These are phyloP conservation scores for Herpetomonas samuelpessoai DNA, from an alignment of 208 protist genomes.

Conservation along the genomic window DNA sequence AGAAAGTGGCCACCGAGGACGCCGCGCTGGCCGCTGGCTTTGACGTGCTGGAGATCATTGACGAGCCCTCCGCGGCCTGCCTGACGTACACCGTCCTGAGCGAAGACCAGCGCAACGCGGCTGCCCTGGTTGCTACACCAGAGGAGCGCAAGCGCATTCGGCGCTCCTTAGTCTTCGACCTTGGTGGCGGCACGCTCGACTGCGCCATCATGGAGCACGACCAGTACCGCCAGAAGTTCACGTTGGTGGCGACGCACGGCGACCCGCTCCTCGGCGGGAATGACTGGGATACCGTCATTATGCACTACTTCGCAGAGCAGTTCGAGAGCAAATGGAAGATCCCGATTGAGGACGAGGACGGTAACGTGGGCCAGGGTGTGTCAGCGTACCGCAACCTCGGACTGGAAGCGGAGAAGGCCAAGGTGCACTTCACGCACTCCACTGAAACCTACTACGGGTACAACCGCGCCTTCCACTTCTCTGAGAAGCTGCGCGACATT, in stretches of 20 bases:
- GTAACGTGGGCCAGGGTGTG: constrained; percentile 80
- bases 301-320: constrained; percentile 72
- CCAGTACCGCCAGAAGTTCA: constrained; percentile 47
- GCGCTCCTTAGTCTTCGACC: constrained; percentile 87
- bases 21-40: constrained; percentile 88
- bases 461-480: constrained; percentile 89
- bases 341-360: constrained; percentile 79
- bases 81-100: constrained; percentile 83
- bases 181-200: constrained; percentile 91
- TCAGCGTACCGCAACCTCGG: constrained; percentile 65
- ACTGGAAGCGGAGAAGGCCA: constrained; percentile 85
- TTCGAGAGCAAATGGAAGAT: constrained; percentile 91
- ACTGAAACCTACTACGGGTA: constrained; percentile 88
- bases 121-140: not conserved
- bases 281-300: constrained; percentile 87
- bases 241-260: constrained; percentile 84
- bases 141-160: constrained; percentile 34
- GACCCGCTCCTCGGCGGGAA: constrained; percentile 90
- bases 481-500: constrained; percentile 74
- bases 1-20: constrained; percentile 93
- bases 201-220: constrained; percentile 91
- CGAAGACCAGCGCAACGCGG: not conserved
- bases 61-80: constrained; percentile 90
- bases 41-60: constrained; percentile 92
- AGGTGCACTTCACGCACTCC: constrained; percentile 90